Base-by-base conservation (phyloP, 1,284 basidiomycete species). In the Trametes hirsuta region DNA sequence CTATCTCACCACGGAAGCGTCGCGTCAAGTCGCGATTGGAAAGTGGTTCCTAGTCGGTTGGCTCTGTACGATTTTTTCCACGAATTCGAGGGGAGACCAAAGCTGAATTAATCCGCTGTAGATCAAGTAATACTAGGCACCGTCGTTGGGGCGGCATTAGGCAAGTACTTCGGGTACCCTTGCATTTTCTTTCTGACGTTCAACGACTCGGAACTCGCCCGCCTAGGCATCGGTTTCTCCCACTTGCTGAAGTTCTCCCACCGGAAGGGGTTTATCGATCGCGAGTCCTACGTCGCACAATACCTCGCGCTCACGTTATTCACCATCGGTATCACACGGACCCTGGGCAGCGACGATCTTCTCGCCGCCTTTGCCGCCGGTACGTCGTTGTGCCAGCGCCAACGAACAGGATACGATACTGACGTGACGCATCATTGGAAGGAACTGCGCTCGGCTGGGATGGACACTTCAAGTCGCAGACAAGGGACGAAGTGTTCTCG, bases 361-460 rank as follows among this genome's bases (percentile, higher is more conserved):
- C 77, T 97, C 15, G 94, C 94, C 11, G 89, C 94, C 0, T 98
- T 98, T 72, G 95, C 95, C 30, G 95, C 94, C 70, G 96, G 95
- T 79, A 53, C 4, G 30, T 0, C 46, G 75, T 18, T 18, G 18
- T 36, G 30, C 30, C 30, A 22, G 10, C 4, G 15, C 6, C 40
- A 62, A 18, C 18, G 18, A 18, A 18, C 18, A 18, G 18, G 18
- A 18, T 18, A 1, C 18, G 18, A 18, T 18, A 18, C 18, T 18
- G 18, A 18, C 18, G 18, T 18, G 18, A 18, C 18, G 18, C 18
- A 11, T n/a, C 36, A n/a, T 39, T n/a, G 3, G 15, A 62, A 91
- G 89, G 89, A 1, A 88, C 84, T 56, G 94, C 95, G 0, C 91
- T 97, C 66, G 94, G 94, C 2, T 98, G 95, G 96, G 95, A 98